Evolutionary conservation across 1,139 yeast species (phyloP).

Genomic region (Saccharomyces hybrid): DNA sequence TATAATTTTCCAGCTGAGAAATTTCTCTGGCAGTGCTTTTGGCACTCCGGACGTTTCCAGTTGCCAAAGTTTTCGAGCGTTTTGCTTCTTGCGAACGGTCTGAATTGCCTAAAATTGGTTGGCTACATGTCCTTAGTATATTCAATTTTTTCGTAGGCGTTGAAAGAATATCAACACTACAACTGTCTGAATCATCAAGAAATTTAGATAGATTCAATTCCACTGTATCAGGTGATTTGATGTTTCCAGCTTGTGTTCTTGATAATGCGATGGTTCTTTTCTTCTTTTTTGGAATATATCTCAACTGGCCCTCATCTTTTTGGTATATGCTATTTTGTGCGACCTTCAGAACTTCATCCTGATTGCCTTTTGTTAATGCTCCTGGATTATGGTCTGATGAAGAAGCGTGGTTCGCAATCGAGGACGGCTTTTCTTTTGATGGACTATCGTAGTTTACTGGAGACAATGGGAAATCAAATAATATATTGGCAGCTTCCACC

Average conservation of each 20-base stretch:
- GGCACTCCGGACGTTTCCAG: background rate
- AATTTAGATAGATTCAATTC: background rate
- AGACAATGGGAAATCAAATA: background rate
- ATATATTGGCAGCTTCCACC: background rate
- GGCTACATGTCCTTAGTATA: background rate
- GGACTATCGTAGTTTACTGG: background rate
- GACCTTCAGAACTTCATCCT: background rate
- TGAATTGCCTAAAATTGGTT: background rate
- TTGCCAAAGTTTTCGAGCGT: background rate
- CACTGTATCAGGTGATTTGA: background rate
- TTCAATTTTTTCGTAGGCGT: background rate
- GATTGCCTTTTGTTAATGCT: background rate
- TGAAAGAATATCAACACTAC: background rate
- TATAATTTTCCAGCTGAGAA: slow-evolving; percentile 6
- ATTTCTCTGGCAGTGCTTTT: background rate
- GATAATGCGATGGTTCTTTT: background rate
- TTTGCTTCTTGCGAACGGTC: background rate
- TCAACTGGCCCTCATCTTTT: background rate
- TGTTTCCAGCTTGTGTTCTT: background rate
- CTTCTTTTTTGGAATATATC: background rate
- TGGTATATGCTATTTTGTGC: background rate
- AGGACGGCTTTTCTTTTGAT: background rate
- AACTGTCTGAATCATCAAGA: background rate
- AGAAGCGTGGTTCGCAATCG: background rate
- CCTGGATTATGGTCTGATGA: background rate